Evolutionary conservation across 2,329 filamentous ascomycete species (phyloP).

Genomic region (Bipolaris zeicola): DNA sequence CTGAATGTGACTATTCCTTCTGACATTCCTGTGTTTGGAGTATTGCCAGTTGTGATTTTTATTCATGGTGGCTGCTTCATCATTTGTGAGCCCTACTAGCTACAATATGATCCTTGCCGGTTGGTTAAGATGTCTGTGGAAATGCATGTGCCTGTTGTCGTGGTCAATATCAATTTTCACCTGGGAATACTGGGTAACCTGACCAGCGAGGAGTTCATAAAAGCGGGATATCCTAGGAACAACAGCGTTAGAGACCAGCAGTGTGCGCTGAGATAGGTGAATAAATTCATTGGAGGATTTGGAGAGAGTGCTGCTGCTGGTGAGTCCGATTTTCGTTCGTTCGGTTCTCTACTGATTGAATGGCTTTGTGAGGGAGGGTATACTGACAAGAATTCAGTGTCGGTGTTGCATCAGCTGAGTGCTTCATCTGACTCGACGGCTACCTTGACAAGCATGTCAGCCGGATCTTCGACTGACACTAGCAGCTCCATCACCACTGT

Average conservation of each 20-base stretch:
- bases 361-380: not conserved
- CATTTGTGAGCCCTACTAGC: constrained; percentile 57
- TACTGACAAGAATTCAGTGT: constrained; percentile 15
- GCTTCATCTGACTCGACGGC: not conserved
- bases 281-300: constrained; percentile 40
- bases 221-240: constrained; percentile 43
- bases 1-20: constrained; percentile 57
- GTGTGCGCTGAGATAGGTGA: constrained; percentile 44
- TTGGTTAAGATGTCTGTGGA: constrained; percentile 53
- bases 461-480: too few relatives aligned
- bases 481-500: too few relatives aligned
- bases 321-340: constrained; percentile 18
- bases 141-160: constrained; percentile 51
- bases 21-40: constrained; percentile 3
- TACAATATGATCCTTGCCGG: constrained; percentile 55
- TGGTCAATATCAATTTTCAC: constrained; percentile 42
- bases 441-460: too few relatives aligned
- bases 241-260: constrained; percentile 39
- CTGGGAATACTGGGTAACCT: constrained; percentile 37
- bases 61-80: constrained; percentile 59
- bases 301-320: constrained; percentile 55
- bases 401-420: constrained; percentile 26
- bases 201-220: constrained; percentile 53
- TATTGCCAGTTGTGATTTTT: constrained; percentile 58
- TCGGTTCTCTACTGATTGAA: too few relatives aligned